Base-by-base conservation (phyloP, 257 asterid genomes). In the Gentiana dahurica region DNA sequence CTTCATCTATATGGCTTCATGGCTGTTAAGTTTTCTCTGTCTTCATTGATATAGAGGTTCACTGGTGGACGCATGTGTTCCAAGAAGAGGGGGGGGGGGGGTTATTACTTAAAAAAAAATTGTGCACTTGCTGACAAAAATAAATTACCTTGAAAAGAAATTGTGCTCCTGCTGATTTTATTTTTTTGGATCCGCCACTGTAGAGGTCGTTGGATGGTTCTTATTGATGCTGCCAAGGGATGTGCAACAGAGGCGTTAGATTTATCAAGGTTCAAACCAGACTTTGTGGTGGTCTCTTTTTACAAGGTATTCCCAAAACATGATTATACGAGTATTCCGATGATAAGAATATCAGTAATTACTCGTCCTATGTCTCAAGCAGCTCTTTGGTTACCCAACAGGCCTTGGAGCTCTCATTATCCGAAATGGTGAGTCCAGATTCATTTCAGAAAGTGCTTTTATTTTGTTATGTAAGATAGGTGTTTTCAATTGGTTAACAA, bases 181-280 rank as follows among this genome's bases (percentile, higher is more conserved):
- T n/a, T n/a, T n/a, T n/a, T n/a, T n/a, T n/a, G n/a, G n/a, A n/a
- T n/a, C n/a, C n/a, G n/a, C n/a, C n/a, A n/a, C n/a, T n/a, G n/a
- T n/a, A n/a, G n/a, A n/a, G 93, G 87, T 57, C 57, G 39, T 15
- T 88, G 99, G 94, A 77, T 85, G 82, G 87, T 92, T 70, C 65
- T 92, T 69, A 79, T 92, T 54, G 99, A 92, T 88, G 99, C 97
- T 74, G 95, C 99, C 36, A 92, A 92, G 74, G 97, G 95, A 72
- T 81, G 95, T 74, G 76, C 97, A 1, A 85, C 97, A 34, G 68
- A 77, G 24, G 89, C 89, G 3, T 94, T 77, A 44, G 89, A 92
- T 72, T 74, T 92, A 59, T 88, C 94, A 4, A 81, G 77, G 73
- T 71, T 76, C 72, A 92, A 77, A 77, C 85, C 97, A 50, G 99